These are phyloP conservation scores for Tetradesmus obliquus DNA, from an alignment of 139 green algal genomes.

Conservation along the genomic window DNA sequence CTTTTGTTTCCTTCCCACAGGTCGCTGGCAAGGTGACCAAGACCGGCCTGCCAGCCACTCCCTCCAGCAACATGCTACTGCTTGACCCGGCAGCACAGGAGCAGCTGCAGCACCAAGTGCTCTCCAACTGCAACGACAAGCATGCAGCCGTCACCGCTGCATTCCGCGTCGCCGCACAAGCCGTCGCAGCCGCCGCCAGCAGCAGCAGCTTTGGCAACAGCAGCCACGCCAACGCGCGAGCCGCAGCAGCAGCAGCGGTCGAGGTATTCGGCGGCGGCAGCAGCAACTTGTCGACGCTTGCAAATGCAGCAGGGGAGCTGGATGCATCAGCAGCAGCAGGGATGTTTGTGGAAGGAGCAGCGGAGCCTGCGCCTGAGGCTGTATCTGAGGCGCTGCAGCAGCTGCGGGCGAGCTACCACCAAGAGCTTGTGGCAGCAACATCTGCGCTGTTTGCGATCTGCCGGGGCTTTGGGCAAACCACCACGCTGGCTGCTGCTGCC, in stretches of 20 bases:
- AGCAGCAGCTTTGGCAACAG: background rate
- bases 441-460: slow-evolving; percentile 36
- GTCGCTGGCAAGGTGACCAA: background rate
- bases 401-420: slow-evolving; percentile 22
- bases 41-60: background rate
- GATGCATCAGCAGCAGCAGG: background rate
- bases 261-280: background rate
- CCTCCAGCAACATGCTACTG: background rate
- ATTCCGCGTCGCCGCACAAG: slow-evolving; percentile 5
- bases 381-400: slow-evolving; percentile 13
- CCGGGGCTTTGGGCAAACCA: slow-evolving; percentile 13
- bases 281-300: background rate
- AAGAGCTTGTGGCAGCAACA: slow-evolving; percentile 30
- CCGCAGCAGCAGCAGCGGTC: slow-evolving; percentile 20
- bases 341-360: background rate
- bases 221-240: no score
- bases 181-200: slow-evolving; percentile 5
- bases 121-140: slow-evolving; percentile 39
- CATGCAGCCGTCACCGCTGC: slow-evolving; percentile 26
- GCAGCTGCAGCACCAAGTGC: slow-evolving; percentile 33
- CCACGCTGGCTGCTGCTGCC: background rate
- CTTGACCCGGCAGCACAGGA: background rate
- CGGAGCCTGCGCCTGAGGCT: background rate
- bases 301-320: background rate
- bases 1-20: background rate